These are phyloP conservation scores for Nemania serpens DNA, from an alignment of 2,329 filamentous ascomycete genomes.

Conservation along the genomic window DNA sequence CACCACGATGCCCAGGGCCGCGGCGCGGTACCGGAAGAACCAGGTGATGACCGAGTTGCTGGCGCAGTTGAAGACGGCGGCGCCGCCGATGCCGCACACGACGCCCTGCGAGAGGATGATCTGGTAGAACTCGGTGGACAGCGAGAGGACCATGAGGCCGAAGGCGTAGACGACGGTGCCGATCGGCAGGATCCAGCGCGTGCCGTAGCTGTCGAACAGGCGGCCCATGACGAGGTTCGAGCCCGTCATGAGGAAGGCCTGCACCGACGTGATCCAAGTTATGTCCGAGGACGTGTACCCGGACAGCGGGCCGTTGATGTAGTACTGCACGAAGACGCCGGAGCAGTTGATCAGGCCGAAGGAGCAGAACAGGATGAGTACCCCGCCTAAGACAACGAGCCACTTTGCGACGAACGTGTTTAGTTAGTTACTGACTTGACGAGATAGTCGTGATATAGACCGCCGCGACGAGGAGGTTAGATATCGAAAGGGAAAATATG, in stretches of 20 bases:
- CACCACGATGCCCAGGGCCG: slow-evolving; percentile 36
- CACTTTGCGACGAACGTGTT: slow-evolving; percentile 10
- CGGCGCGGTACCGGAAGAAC: slow-evolving; percentile 24
- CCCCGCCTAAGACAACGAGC: slow-evolving; percentile 27
- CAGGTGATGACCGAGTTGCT: slow-evolving; percentile 26
- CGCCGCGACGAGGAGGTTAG: too few relatives aligned
- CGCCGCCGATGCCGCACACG: slow-evolving; percentile 41
- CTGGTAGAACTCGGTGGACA: slow-evolving; percentile 49
- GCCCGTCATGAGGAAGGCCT: slow-evolving; percentile 52
- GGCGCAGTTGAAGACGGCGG: slow-evolving; percentile 28
- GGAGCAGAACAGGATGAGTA: slow-evolving; percentile 43
- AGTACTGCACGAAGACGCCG: slow-evolving; percentile 64
- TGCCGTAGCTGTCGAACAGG: slow-evolving; percentile 30
- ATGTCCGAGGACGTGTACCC: slow-evolving; percentile 55
- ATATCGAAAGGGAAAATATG: too few relatives aligned
- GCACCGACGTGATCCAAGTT: slow-evolving; percentile 61
- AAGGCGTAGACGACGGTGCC: slow-evolving; percentile 61
- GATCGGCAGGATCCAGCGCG: slow-evolving; percentile 48
- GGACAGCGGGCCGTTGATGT: slow-evolving; percentile 52
- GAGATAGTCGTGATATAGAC: too few relatives aligned
- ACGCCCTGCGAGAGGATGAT: slow-evolving; percentile 47
- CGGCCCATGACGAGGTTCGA: slow-evolving; percentile 45
- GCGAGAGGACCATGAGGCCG: slow-evolving; percentile 64
- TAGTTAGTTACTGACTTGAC: slow-evolving; percentile 18
- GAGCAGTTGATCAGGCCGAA: slow-evolving; percentile 49